Evolutionary conservation across 2,329 filamentous ascomycete genomes (phyloP).

Genomic region (Ceratocystis cacaofunesta): DNA sequence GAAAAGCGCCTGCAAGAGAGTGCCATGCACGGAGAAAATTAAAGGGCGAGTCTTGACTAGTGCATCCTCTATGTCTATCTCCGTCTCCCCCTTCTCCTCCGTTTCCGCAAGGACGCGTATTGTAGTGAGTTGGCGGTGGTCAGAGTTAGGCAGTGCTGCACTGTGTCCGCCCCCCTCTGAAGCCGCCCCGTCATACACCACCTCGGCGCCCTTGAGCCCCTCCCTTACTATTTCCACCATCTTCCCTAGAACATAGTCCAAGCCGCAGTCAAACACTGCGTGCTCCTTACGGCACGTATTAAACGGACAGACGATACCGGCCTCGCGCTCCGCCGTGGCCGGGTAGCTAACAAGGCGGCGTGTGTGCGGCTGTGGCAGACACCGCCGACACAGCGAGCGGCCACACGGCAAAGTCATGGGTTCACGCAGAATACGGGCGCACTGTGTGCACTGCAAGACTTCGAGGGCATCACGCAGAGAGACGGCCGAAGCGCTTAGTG

Average conservation of each 20-base stretch:
- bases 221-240: slow-evolving; percentile 45
- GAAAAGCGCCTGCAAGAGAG: slow-evolving; percentile 7
- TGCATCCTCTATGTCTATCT: neutral
- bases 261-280: slow-evolving; percentile 57
- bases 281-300: slow-evolving; percentile 53
- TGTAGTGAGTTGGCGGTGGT: neutral
- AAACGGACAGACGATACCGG: slow-evolving; percentile 64
- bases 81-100: too few species aligned
- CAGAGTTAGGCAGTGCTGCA: neutral
- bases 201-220: slow-evolving; percentile 33
- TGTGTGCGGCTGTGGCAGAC: slow-evolving; percentile 51
- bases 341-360: slow-evolving; percentile 67
- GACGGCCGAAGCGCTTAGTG: neutral
- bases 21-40: neutral
- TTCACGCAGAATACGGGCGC: slow-evolving; percentile 50
- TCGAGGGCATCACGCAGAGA: slow-evolving; percentile 7
- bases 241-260: slow-evolving; percentile 64
- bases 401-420: slow-evolving; percentile 73
- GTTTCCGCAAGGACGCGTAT: neutral
- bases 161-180: neutral
- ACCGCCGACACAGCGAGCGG: slow-evolving; percentile 58
- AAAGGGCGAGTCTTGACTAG: neutral
- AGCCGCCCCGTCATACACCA: neutral
- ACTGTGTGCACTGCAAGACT: slow-evolving; percentile 61
- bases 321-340: slow-evolving; percentile 46